Conservation (phyloP, 2,329 filamentous ascomycete species). For the Incumbomyces delicatus region DNA sequence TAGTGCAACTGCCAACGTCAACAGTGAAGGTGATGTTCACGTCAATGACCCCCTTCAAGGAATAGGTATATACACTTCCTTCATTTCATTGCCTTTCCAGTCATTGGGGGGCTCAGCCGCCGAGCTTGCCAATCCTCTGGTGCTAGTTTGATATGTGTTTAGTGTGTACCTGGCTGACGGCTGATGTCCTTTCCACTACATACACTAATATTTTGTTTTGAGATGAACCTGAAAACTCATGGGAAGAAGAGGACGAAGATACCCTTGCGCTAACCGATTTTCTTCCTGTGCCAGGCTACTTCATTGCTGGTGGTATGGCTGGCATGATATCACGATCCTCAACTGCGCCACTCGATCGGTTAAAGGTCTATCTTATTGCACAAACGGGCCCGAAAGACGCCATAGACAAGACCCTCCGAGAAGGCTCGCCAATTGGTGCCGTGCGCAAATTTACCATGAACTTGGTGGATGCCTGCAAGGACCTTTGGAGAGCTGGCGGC, state of each 20-base stretch:
- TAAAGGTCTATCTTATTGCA: conserved; percentile 95
- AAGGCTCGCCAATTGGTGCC: conserved; percentile 57
- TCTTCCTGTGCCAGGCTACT: conserved; percentile 90
- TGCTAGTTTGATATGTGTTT: too few species aligned
- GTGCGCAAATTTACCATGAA: conserved; percentile 58
- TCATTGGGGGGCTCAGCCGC: too few species aligned
- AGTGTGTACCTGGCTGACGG: not conserved
- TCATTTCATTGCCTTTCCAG: not conserved
- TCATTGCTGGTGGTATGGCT: conserved; percentile 86
- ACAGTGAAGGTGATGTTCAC: conserved; percentile 84
- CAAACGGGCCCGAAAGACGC: conserved; percentile 59
- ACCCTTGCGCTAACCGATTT: conserved; percentile 51
- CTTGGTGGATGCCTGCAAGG: conserved; percentile 61
- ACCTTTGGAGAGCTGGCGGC: conserved; percentile 77
- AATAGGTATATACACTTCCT: conserved; percentile 60
- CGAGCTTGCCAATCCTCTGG: too few species aligned
- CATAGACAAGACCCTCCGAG: conserved; percentile 57
- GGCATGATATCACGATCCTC: conserved; percentile 91
- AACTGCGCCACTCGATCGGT: conserved; percentile 88
- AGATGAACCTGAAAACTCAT: conserved; percentile 4
- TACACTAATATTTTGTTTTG: conserved; percentile 8
- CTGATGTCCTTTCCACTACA: conserved; percentile 3
- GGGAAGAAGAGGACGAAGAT: conserved; percentile 35
- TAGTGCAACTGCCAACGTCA: conserved; percentile 77
- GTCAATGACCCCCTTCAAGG: conserved; percentile 87